Base-by-base conservation (phyloP, 225 moss, liverwort and hornwort species). In the Neckera pumila region DNA sequence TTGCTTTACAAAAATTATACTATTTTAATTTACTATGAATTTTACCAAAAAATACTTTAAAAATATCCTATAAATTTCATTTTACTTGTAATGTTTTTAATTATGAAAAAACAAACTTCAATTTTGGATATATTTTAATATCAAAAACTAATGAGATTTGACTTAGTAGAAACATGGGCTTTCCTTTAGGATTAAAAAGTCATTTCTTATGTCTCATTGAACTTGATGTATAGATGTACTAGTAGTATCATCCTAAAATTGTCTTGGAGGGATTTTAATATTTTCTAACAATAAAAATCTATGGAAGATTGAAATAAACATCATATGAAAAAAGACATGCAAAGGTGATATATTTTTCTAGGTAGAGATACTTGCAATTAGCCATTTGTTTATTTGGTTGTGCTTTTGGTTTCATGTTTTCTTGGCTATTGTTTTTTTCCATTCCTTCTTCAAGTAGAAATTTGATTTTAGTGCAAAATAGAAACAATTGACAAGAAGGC, bases 371-470 rank as follows among this genome's bases (percentile, higher is more conserved):
- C 4, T 30, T 47, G 6, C 3, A 12, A 47, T 30, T 11, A 27
- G 7, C 3, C 9, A 18, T 0, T 47, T 1, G 1, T 31, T 45
- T 45, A 1, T 42, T 43, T 28, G 18, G 2, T n/a, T n/a, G n/a
- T n/a, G n/a, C n/a, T n/a, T 47, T 47, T 74, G 10, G 16, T 28
- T 43, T 69, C 1, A 9, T 42, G 5, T 42, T 36, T 34, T 66
- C 1, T 66, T 18, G 10, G 5, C 18, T 21, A 0, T n/a, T n/a
- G n/a, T n/a, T 36, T 12, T 38, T 38, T 12, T 21, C 2, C 1
- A 1, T 23, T 38, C 38, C 2, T 38, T 69, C 23, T 40, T 47
- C 4, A 74, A 19, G 2, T 19, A 1, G 0, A 75, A 49, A 75
- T 49, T 30, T 19, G n/a, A 30, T 18, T 75, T 18, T 7, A 75